These are phyloP conservation scores for Colletotrichum siamense DNA, from an alignment of 2,329 filamentous ascomycete genomes.

Conservation along the genomic window DNA sequence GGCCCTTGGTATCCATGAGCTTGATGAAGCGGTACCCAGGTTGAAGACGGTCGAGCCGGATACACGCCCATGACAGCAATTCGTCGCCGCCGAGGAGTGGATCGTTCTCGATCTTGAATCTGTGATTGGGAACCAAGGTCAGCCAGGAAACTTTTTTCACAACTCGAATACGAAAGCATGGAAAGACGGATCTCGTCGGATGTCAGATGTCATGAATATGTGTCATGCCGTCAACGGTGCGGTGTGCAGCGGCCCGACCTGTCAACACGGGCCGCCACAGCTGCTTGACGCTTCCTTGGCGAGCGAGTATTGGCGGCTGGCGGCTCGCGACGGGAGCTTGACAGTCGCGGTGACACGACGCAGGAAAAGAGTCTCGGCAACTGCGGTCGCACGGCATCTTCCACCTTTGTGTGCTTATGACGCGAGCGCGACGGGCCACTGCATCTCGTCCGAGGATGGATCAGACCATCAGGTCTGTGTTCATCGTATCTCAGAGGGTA, in stretches of 20 bases:
- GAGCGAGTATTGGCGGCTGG: background rate
- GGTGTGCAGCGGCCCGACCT: slow-evolving; percentile 12
- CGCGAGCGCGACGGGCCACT: background rate
- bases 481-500: background rate
- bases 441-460: background rate
- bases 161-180: background rate
- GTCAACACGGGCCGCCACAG: slow-evolving; percentile 15
- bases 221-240: background rate
- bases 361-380: background rate
- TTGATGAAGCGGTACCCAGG: slow-evolving; percentile 60
- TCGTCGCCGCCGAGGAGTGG: slow-evolving; percentile 41
- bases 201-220: background rate
- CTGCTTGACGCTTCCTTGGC: background rate
- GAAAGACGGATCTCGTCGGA: background rate
- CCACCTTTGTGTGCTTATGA: background rate
- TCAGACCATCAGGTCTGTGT: slow-evolving; percentile 5
- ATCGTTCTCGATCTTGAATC: slow-evolving; percentile 61
- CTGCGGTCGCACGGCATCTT: background rate
- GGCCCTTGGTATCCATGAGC: slow-evolving; percentile 52
- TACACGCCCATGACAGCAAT: slow-evolving; percentile 61
- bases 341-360: background rate
- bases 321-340: background rate
- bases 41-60: slow-evolving; percentile 63
- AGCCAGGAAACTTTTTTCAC: slow-evolving; percentile 10
- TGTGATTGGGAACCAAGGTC: slow-evolving; percentile 32